Percentiles rank a stretch among this genome's conserved stretches.
Conservation (phyloP, 140 eudicot genomes). For the Erigeron philadelphicus region DNA sequence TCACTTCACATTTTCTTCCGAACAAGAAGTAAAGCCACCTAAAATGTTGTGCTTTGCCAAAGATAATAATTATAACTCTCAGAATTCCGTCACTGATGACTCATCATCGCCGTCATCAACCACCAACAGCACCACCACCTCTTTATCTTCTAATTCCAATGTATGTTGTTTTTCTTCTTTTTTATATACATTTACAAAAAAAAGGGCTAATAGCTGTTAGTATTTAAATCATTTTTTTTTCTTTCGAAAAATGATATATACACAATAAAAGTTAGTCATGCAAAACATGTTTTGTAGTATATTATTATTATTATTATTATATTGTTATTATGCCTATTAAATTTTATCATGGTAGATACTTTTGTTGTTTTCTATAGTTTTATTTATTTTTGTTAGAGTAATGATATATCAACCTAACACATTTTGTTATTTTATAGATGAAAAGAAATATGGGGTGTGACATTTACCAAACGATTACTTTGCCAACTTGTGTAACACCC, state of each 20-base stretch:
- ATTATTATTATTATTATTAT: too few relatives aligned
- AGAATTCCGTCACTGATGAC: slow-evolving; percentile 27
- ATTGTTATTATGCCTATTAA: too few relatives aligned
- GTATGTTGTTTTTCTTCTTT: slow-evolving; percentile 27
- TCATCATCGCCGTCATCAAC: slow-evolving; percentile 37
- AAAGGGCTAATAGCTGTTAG: slow-evolving; percentile 5
- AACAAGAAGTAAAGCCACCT: slow-evolving; percentile 27
- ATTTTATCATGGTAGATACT: neutral
- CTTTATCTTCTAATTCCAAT: slow-evolving; percentile 31
- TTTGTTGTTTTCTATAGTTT: slow-evolving; percentile 14
- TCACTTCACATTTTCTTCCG: slow-evolving; percentile 24
- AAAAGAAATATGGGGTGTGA: slow-evolving; percentile 41
- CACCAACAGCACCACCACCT: slow-evolving; percentile 27
- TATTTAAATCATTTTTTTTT: too few relatives aligned
- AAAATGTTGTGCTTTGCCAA: slow-evolving; percentile 61
- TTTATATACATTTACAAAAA: slow-evolving; percentile 4
- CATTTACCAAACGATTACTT: slow-evolving; percentile 26
- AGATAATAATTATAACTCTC: slow-evolving; percentile 25
- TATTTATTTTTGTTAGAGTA: slow-evolving; percentile 1
- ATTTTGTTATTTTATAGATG: slow-evolving; percentile 32
- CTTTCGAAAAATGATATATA: too few relatives aligned
- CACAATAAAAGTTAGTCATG: too few relatives aligned
- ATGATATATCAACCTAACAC: too few relatives aligned
- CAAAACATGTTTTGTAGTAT: too few relatives aligned
- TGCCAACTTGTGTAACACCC: slow-evolving; percentile 22